Conservation (phyloP, 2,329 filamentous ascomycete species). For the Apiospora sp. region DNA sequence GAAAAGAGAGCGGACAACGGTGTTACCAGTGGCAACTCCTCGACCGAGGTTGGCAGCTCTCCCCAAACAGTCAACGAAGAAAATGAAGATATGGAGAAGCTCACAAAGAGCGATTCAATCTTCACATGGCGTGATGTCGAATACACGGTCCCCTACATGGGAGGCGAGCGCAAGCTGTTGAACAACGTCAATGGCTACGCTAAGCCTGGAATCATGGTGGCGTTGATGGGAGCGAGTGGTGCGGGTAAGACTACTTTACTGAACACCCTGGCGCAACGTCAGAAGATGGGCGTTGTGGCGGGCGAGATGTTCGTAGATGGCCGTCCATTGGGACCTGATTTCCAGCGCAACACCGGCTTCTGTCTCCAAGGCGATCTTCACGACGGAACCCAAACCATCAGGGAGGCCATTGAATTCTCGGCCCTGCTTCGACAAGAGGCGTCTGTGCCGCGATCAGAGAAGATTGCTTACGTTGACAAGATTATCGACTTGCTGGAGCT, state of each 20-base stretch:
- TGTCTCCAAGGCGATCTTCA: constrained; percentile 78
- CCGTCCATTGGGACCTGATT: constrained; percentile 64
- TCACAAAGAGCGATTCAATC: constrained; percentile 24
- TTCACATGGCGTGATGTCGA: constrained; percentile 28
- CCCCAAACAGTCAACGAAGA: constrained; percentile 34
- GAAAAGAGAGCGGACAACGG: constrained; percentile 57
- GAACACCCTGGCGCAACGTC: constrained; percentile 70
- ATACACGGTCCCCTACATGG: constrained; percentile 51
- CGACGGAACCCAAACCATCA: constrained; percentile 70
- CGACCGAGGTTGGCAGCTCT: constrained; percentile 31
- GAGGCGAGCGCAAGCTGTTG: constrained; percentile 62
- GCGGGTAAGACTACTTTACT: constrained; percentile 70
- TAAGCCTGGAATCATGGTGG: constrained; percentile 71
- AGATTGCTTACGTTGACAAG: constrained; percentile 72
- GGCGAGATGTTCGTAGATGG: constrained; percentile 79
- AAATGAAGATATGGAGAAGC: constrained; percentile 35
- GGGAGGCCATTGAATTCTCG: constrained; percentile 72
- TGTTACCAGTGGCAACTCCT: constrained; percentile 38
- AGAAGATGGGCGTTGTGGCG: constrained; percentile 57
- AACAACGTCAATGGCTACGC: constrained; percentile 67
- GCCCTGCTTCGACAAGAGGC: constrained; percentile 69
- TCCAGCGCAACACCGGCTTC: constrained; percentile 75
- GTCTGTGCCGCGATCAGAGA: constrained; percentile 65
- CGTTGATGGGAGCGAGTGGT: constrained; percentile 69
- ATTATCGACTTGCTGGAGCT: constrained; percentile 76